Base-by-base conservation (phyloP, 2,329 filamentous ascomycete species). In the Tympanopsis confertula region DNA sequence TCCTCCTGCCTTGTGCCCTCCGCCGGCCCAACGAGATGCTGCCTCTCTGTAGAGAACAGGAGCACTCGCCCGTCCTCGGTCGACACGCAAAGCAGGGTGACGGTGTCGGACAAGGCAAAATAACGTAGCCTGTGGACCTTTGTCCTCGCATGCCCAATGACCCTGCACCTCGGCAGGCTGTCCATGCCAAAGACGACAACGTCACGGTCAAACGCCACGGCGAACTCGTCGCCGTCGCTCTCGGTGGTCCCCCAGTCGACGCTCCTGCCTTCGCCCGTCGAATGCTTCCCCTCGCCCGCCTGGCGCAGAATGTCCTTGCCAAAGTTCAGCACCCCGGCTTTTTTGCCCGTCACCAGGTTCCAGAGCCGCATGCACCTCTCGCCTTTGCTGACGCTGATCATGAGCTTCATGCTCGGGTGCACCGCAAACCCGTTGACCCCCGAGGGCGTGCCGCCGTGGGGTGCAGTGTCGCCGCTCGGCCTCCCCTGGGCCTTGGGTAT, bases 381-480 rank as follows among this genome's bases (percentile, higher is more conserved):
- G 45, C 87, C 87, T 50, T 82, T 86, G 47, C 86, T 82, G 5
- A 96, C 87, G 48, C 78, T 93, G 42, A 98, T 77, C 85, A 96
- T 94, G 37, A 98, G 68, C 63, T 95, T 96, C 73, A 94, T 86
- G 56, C 85, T 93, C 1, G 91, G 89, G 56, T 98, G 91, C 19
- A 98, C 82, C 2, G 89, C 86, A 56, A 98, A 94, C 56, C 87
- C 86, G 56, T 94, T 96, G 47, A 96, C 77, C n/a, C 91, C 91
- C n/a, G 80, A 75, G 0, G 88, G 88, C 19, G 82, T 77, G 35
- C 78, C 83, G 14, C 86, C 87, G 10, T 81, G 73, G 2, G 82
- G 79, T 5, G 87, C 86, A 15, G 89, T 96, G 57, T 95, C 89
- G 41, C 89, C 89, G 47, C 80, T 89, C 7, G 89, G 88, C 44